These are phyloP conservation scores for Phyllosticta ampelicida DNA, from an alignment of 2,329 filamentous ascomycete species.

Conservation along the genomic window DNA sequence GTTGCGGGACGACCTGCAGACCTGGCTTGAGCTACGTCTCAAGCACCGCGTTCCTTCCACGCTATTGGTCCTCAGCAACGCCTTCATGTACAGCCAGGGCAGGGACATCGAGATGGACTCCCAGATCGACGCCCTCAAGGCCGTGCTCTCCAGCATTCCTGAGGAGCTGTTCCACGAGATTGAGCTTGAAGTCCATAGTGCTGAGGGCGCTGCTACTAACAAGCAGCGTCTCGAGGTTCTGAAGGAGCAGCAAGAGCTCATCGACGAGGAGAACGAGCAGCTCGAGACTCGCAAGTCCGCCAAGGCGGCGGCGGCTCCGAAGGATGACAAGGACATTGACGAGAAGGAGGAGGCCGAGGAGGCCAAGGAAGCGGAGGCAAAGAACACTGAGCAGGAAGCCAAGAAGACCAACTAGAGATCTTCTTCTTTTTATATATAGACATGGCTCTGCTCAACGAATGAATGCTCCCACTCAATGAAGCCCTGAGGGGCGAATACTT, in stretches of 20 bases:
- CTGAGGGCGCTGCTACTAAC: conserved; percentile 95
- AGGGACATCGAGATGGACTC: conserved; percentile 74
- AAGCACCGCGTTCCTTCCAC: conserved; percentile 95
- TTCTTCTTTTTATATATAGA: conserved; percentile 9
- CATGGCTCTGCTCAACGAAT: conserved; percentile 10
- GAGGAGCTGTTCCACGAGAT: conserved; percentile 99
- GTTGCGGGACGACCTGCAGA: conserved; percentile 78
- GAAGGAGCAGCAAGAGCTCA: conserved; percentile 96
- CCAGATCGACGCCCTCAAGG: conserved; percentile 86
- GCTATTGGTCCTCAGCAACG: conserved; percentile 88
- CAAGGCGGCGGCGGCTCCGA: conserved; percentile 43
- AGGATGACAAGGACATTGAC: conserved; percentile 86
- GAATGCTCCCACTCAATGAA: not conserved
- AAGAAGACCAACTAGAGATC: conserved; percentile 4
- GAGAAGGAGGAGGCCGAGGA: conserved; percentile 49
- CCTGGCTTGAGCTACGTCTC: conserved; percentile 88
- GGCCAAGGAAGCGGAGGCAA: conserved; percentile 7
- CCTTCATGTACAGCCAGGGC: conserved; percentile 89
- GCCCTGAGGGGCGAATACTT: not conserved
- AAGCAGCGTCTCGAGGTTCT: conserved; percentile 97
- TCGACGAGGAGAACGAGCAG: conserved; percentile 93
- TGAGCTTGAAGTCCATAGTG: conserved; percentile 92
- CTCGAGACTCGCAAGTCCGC: conserved; percentile 67
- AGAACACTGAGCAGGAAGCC: conserved; percentile 11
- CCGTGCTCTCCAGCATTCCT: conserved; percentile 86